Evolutionary conservation across 2,329 filamentous ascomycete species (phyloP), one percentile per base, ranked within the genome.

Genomic region (Calonectria pauciramosa): DNA sequence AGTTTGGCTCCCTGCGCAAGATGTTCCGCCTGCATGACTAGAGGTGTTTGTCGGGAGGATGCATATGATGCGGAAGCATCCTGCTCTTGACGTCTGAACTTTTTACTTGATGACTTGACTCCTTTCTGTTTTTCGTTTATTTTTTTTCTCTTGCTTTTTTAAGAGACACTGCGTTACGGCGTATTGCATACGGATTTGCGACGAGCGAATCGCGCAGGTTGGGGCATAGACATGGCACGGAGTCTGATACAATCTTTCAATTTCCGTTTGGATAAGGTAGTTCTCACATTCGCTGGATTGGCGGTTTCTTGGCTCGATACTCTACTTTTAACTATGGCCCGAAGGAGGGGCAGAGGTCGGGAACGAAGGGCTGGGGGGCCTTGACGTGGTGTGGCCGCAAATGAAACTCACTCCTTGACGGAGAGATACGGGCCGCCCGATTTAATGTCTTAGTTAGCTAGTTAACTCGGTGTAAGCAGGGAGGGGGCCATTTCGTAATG

Each of bases 1-100:
- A 93, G 84, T 95, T 95, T 83, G 89, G 89, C 52, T 86, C 87
- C 70, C 84, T 95, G 82, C 91, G 93, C 82, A 91, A 88, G 82
- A 93, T 93, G 83, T 94, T 95, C 84, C 83, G 87, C 52, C 82
- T 90, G 71, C 82, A 89, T 74, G 87, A 89, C 75, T 88, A 86
- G 85, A 69, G 47, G 54, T 65, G 66, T 13, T 36, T 71, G 20
- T 47, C 20, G 28, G 14, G n/a, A 41, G 13, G n/a, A 9, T 44
- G 47, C n/a, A n/a, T 34, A 16, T 67, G 47, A 75, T n/a, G 23
- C n/a, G 52, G 16, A 18, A 18, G 28, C 44, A 47, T 14, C 56
- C 26, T 64, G 49, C 26, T 51, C 51, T 51, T 66, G 41, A 23
- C 16, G 18, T 51, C 28, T 52, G 14, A 34, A 44, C n/a, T 52